Percentiles rank a stretch among this genome's conserved stretches.
These are phyloP conservation scores for Macrophomina phaseolina DNA, from an alignment of 2,329 filamentous ascomycete genomes.

Conservation along the genomic window DNA sequence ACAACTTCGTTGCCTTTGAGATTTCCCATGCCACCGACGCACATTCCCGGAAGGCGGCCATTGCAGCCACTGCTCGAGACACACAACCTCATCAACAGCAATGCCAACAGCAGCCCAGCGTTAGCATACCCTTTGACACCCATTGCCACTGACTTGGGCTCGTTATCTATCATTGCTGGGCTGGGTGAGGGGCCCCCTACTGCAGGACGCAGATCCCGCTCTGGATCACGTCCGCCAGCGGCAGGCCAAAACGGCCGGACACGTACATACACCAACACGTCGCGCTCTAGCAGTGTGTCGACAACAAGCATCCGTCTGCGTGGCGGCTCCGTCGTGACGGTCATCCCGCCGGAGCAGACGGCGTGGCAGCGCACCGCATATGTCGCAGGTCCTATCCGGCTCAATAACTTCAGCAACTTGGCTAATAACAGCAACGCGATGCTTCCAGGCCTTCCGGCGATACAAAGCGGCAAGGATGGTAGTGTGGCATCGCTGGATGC, in stretches of 20 bases:
- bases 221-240: background rate
- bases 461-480: background rate
- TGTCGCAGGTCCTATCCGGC: slow-evolving; percentile 49
- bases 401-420: slow-evolving; percentile 36
- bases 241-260: background rate
- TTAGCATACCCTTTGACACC: slow-evolving; percentile 31
- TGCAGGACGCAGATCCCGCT: slow-evolving; percentile 4
- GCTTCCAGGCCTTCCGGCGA: background rate
- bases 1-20: slow-evolving; percentile 25
- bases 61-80: slow-evolving; percentile 24
- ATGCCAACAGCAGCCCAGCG: slow-evolving; percentile 2
- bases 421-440: background rate
- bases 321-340: slow-evolving; percentile 42
- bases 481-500: slow-evolving; percentile 20
- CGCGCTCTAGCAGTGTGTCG: slow-evolving; percentile 16
- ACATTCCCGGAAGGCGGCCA: background rate
- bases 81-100: slow-evolving; percentile 26
- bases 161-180: slow-evolving; percentile 11
- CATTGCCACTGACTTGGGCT: slow-evolving; percentile 26
- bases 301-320: slow-evolving; percentile 31
- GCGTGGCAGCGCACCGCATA: slow-evolving; percentile 45
- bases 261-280: slow-evolving; percentile 10
- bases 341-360: slow-evolving; percentile 41
- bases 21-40: slow-evolving; percentile 8
- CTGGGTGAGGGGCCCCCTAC: slow-evolving; percentile 16